Base-by-base conservation (phyloP, 1,284 basidiomycete genomes). In the Chondrostereum purpureum region DNA sequence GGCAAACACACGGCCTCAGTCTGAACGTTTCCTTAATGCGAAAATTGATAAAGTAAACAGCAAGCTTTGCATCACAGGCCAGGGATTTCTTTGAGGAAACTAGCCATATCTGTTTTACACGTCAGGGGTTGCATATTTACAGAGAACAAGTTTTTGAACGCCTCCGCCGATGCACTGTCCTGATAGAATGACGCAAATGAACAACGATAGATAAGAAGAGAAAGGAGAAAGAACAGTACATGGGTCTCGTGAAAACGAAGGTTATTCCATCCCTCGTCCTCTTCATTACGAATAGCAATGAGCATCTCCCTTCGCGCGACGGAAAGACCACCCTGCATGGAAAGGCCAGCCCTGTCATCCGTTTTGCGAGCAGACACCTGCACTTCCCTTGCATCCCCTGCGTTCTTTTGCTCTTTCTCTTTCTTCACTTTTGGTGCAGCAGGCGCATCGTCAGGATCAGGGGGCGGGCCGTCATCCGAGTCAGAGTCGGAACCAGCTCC, bases 381-480 rank as follows among this genome's bases (percentile, higher is more conserved):
- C 10, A 89, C 79, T 58, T 90, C 88, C 56, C 73, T 83, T 16
- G 75, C 71, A 47, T 84, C 82, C 8, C 65, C 70, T 1, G 61
- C 51, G 0, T 67, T 47, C 54, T 69, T 74, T 53, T 80, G 81
- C 56, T 79, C 80, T 55, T 78, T 77, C 57, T 83, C 85, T 51
- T 77, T 75, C 3, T 63, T 54, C 5, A 59, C 54, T n/a, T n/a
- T n/a, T 13, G 70, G 64, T 4, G 66, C 55, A 3, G 75, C 72
- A 2, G 67, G 62, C 4, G 70, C 72, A 44, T 88, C 86, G 53
- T 88, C 86, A 17, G 85, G 86, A 55, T 89, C 86, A 33, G 77
- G 82, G 27, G 84, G 86, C 20, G 85, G 83, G 0, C 80, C 86
- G 47, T 87, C 83, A 47, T 88, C 85, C 4, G 80, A 82, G 27